A percentile compares a stretch with the other conserved stretches of the same genome.
phyloP scores from a whole-genome alignment of 306 rosid species.

The Crotalaria pallida region DNA sequence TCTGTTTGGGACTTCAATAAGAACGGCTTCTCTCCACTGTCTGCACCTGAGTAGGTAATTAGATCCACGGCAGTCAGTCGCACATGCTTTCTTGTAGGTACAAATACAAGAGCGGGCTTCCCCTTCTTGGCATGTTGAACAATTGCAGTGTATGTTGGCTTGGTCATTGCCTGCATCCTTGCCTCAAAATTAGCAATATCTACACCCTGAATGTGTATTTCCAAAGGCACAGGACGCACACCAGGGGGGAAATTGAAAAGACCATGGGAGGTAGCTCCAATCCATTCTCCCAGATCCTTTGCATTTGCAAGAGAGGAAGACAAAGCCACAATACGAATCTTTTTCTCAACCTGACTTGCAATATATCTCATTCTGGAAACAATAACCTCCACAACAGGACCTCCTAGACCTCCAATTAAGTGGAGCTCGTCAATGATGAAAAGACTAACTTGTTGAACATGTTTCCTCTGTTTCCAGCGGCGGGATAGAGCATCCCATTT shows the following conservation, averaged over 20 bases:
- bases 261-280: constrained; percentile 91
- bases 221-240: constrained; percentile 91
- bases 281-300: constrained; percentile 96
- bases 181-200: constrained; percentile 88
- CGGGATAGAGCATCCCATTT: constrained; percentile 98
- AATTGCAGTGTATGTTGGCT: constrained; percentile 79
- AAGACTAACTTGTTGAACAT: constrained; percentile 85
- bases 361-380: constrained; percentile 91
- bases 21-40: constrained; percentile 55
- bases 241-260: constrained; percentile 93
- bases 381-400: constrained; percentile 77
- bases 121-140: constrained; percentile 80
- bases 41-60: constrained; percentile 77
- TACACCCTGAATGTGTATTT: constrained; percentile 85
- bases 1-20: constrained; percentile 52
- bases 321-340: constrained; percentile 93
- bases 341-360: constrained; percentile 75
- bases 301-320: constrained; percentile 97
- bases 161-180: constrained; percentile 97
- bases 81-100: constrained; percentile 83
- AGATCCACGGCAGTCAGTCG: constrained; percentile 75
- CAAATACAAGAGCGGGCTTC: constrained; percentile 88
- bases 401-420: constrained; percentile 91
- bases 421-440: constrained; percentile 86
- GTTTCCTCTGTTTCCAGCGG: constrained; percentile 87